Percentiles rank a stretch among this genome's conserved stretches.
These are phyloP conservation scores for Candida endomychidarum DNA, from an alignment of 805 yeast species.

Conservation along the genomic window DNA sequence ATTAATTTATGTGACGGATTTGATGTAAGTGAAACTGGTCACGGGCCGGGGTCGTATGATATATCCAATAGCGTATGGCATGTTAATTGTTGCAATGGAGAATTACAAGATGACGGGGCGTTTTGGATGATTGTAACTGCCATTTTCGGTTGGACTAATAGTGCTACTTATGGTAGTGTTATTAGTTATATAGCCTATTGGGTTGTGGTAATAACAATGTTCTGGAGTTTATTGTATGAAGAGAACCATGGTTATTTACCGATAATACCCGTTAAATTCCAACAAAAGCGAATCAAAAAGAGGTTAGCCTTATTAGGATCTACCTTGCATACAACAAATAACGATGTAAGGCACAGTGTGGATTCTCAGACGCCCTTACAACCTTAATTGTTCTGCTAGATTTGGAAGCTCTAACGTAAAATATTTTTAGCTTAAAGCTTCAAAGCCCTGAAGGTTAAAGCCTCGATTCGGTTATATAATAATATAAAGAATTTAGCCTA, in stretches of 20 bases:
- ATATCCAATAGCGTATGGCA: constrained; percentile 83
- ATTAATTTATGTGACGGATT: constrained; percentile 74
- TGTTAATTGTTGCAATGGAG: constrained; percentile 89
- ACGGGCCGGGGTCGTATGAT: constrained; percentile 93
- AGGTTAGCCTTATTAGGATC: constrained; percentile 12
- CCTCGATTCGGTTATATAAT: neutral
- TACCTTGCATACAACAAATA: neutral
- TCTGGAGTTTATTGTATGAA: constrained; percentile 46
- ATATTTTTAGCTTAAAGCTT: no score
- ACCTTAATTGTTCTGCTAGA: no score
- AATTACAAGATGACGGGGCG: constrained; percentile 66
- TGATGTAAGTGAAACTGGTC: constrained; percentile 85
- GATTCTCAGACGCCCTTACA: constrained; percentile 17
- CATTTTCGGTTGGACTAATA: constrained; percentile 89
- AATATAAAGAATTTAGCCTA: neutral
- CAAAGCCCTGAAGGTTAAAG: no score
- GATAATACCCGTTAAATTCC: constrained; percentile 59
- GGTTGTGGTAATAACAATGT: constrained; percentile 48
- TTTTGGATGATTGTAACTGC: constrained; percentile 91
- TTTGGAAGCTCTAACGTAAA: no score
- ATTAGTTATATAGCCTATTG: constrained; percentile 71
- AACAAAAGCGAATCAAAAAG: constrained; percentile 52
- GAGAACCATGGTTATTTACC: constrained; percentile 62
- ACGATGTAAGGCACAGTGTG: constrained; percentile 8
- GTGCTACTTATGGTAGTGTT: constrained; percentile 89